These are phyloP conservation scores for Catharanthus roseus DNA, from an alignment of 257 asterid species.

Conservation along the genomic window DNA sequence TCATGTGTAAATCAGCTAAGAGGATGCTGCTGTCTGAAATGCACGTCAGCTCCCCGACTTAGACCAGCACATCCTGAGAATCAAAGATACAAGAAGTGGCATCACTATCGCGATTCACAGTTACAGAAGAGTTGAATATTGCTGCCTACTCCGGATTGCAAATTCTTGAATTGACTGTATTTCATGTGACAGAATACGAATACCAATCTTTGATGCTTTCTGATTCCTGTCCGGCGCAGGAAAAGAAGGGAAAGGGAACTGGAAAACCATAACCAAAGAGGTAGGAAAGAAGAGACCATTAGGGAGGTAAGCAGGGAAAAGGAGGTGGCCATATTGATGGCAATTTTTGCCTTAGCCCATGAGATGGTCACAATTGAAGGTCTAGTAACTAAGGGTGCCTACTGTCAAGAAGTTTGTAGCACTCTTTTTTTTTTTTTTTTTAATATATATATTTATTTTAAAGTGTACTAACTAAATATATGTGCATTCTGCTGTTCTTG, in stretches of 20 bases:
- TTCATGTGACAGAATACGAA: neutral
- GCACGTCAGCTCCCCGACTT: slow-evolving; percentile 65
- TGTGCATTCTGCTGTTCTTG: too few species aligned
- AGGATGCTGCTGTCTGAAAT: slow-evolving; percentile 81
- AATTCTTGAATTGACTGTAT: neutral
- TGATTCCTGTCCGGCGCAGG: neutral
- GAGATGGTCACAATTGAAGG: too few species aligned
- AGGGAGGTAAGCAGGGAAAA: too few species aligned
- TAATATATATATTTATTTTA: too few species aligned
- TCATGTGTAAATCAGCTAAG: slow-evolving; percentile 44
- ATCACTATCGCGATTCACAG: slow-evolving; percentile 60
- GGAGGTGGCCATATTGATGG: too few species aligned
- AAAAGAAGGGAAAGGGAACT: neutral
- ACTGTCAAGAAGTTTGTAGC: too few species aligned
- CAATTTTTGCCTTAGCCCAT: too few species aligned
- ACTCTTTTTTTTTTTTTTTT: too few species aligned
- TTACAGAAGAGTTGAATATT: slow-evolving; percentile 30
- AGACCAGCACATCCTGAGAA: slow-evolving; percentile 67
- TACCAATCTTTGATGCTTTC: neutral
- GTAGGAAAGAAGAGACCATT: neutral
- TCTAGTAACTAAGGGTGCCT: too few species aligned
- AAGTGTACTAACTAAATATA: too few species aligned
- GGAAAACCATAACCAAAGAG: neutral
- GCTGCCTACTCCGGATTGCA: neutral
- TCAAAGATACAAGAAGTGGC: slow-evolving; percentile 86